A percentile compares a stretch with the other conserved stretches of the same genome.
These are phyloP conservation scores for Paspalum notatum DNA, from an alignment of 176 grass and related monocot genomes.

Conservation along the genomic window DNA sequence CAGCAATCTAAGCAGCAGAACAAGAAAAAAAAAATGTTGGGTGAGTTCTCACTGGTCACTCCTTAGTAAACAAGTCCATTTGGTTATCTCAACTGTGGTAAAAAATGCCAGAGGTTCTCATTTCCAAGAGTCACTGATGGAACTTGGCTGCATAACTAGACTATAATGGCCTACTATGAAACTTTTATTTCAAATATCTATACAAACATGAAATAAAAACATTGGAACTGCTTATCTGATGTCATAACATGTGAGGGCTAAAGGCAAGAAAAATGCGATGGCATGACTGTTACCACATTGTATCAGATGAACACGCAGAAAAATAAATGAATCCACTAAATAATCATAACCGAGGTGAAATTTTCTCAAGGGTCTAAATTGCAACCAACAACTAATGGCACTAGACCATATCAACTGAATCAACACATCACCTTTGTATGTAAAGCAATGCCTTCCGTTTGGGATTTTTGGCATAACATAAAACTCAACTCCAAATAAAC, in stretches of 20 bases:
- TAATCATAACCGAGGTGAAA: neutral
- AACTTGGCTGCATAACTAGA: constrained; percentile 15
- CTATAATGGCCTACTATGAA: neutral
- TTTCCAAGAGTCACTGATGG: neutral
- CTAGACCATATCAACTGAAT: neutral
- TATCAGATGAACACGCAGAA: neutral
- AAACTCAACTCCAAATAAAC: neutral
- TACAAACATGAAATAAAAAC: neutral
- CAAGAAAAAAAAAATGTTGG: neutral
- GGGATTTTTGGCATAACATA: neutral
- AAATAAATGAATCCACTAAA: neutral
- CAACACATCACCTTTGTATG: neutral
- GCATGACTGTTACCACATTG: neutral
- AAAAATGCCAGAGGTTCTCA: neutral
- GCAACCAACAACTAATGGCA: neutral
- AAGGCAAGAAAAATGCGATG: neutral
- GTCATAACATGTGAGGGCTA: neutral
- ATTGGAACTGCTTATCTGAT: neutral
- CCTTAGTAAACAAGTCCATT: neutral
- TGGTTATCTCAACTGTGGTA: neutral
- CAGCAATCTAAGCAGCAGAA: neutral
- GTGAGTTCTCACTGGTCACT: too few relatives aligned
- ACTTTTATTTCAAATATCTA: neutral
- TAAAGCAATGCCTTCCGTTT: neutral
- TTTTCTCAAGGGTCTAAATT: neutral